Evolutionary conservation across 768 basidiomycete species (phyloP), one percentile per base, ranked within the genome.

Genomic region (Trametes maxima): DNA sequence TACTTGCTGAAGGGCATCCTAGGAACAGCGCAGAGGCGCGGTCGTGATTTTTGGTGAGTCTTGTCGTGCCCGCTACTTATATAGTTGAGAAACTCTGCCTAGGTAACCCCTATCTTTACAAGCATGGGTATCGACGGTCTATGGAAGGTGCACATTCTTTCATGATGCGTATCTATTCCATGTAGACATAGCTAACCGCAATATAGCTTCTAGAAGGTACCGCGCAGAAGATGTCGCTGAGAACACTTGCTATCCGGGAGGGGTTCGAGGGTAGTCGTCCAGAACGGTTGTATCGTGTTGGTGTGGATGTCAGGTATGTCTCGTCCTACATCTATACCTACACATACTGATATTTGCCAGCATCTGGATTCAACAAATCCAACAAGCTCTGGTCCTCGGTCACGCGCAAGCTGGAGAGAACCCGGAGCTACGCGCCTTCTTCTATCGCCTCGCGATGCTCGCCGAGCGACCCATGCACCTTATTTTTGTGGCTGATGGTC

Each of bases 361-460:
- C 16, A 54, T 54, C 21, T 54, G 52, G 52, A 54, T 54, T 39
- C 52, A n/a, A 14, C 52, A 54, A 13, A 4, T 54, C 1, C 52
- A 54, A 17, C 39, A 54, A 22, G 17, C 16, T 3, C 43, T 54
- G 21, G 19, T 17, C 6, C 16, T 10, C 10, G 52, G 52, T 2
- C 52, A 54, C 17, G 52, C 52, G 12, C 39, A 54, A 17, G 12
- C 39, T 6, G 52, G 52, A 12, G 52, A 42, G 22, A 54, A 54
- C 13, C 52, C 39, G 1, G 24, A 54, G 17, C 40, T 54, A 1
- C 40, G 39, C 6, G 22, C 25, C 1, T 17, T 54, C 4, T 54
- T 54, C 52, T 54, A 54, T 12, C 39, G 22, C 21, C 16, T 54
- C 1, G 52, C 52, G 1, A 54, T 54, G 52, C 40, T 54, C 21